Evolutionary conservation across 257 asterid species (phyloP).

Genomic region (Solanum paucissectum): DNA sequence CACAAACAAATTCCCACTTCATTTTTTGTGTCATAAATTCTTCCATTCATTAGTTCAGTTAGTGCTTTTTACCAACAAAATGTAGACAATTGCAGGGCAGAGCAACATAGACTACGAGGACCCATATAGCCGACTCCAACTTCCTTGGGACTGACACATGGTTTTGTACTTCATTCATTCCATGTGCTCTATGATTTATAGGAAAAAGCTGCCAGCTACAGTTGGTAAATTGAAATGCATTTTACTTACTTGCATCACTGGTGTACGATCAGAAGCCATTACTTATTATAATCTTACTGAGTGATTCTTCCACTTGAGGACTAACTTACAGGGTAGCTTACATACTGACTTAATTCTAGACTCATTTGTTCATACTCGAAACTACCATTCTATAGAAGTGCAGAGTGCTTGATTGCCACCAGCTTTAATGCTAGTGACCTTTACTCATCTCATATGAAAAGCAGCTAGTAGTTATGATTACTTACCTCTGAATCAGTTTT

Average conservation of each 20-base stretch:
- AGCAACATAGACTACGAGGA: neutral
- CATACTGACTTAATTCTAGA: neutral
- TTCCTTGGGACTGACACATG: neutral
- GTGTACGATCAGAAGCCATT: neutral
- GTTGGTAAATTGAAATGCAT: neutral
- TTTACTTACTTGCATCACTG: neutral
- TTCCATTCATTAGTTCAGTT: neutral
- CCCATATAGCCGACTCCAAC: neutral
- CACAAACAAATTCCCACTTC: neutral
- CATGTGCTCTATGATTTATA: neutral
- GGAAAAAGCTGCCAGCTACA: neutral
- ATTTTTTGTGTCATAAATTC: neutral
- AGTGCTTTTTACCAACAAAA: too few relatives aligned
- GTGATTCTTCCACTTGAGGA: neutral
- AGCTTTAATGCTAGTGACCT: neutral
- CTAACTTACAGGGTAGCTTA: neutral
- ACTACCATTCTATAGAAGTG: neutral
- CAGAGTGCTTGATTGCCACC: neutral
- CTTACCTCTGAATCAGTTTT: constrained; percentile 83
- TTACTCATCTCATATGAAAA: neutral
- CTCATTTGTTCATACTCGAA: neutral
- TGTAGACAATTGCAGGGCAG: neutral
- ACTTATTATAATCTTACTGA: neutral
- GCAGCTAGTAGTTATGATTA: neutral
- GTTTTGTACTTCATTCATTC: neutral